Conservation (phyloP, 345 rosid genomes). For the Toxicodendron radicans region DNA sequence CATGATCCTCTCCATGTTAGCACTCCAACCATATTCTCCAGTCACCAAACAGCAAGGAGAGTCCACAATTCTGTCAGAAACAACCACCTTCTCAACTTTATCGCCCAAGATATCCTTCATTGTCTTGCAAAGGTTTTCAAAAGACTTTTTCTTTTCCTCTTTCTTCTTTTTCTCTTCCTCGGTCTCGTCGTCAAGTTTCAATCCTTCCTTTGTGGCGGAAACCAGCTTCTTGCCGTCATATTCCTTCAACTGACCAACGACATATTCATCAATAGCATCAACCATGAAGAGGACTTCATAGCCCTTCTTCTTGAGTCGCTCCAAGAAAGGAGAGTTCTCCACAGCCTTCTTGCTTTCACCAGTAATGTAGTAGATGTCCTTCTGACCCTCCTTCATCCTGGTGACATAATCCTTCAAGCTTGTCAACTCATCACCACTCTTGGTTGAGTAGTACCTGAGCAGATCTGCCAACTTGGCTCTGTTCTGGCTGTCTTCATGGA, state of each 20-base stretch:
- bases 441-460: slow-evolving; percentile 79
- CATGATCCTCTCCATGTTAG: slow-evolving; percentile 95
- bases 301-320: slow-evolving; percentile 77
- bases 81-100: slow-evolving; percentile 75
- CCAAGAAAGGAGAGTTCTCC: slow-evolving; percentile 89
- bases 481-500: slow-evolving; percentile 88
- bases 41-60: slow-evolving; percentile 91
- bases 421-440: slow-evolving; percentile 76
- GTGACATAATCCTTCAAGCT: slow-evolving; percentile 88
- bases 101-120: slow-evolving; percentile 85
- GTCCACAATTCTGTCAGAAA: slow-evolving; percentile 79
- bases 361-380: slow-evolving; percentile 76
- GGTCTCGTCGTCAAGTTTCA: slow-evolving; percentile 74
- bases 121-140: slow-evolving; percentile 75
- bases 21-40: slow-evolving; percentile 88
- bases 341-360: slow-evolving; percentile 87
- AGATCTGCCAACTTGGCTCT: slow-evolving; percentile 74
- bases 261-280: slow-evolving; percentile 90
- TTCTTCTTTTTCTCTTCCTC: slow-evolving; percentile 81
- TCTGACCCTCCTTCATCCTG: slow-evolving; percentile 90
- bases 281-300: slow-evolving; percentile 91
- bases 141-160: slow-evolving; percentile 71
- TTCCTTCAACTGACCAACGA: slow-evolving; percentile 75
- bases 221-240: slow-evolving; percentile 87
- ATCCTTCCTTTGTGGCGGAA: slow-evolving; percentile 77